Evolutionary conservation across 2,329 filamentous ascomycete species (phyloP).

Genomic region (Monosporascus sp.): DNA sequence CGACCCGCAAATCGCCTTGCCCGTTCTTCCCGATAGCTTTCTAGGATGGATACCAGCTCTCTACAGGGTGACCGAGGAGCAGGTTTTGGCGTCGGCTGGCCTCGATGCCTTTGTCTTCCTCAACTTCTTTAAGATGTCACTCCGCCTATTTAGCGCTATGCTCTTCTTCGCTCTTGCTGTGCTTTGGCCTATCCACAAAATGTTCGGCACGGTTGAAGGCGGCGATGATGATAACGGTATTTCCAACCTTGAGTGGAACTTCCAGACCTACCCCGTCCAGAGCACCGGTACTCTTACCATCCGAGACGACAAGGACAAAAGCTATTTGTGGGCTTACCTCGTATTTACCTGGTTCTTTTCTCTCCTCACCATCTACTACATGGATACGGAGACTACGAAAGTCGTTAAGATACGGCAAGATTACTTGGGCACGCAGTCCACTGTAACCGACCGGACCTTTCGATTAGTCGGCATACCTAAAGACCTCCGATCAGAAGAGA

Average conservation of each 20-base stretch:
- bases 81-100: slow-evolving; percentile 83
- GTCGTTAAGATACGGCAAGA: slow-evolving; percentile 84
- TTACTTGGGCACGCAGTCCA: slow-evolving; percentile 88
- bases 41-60: slow-evolving; percentile 91
- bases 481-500: slow-evolving; percentile 72
- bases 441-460: slow-evolving; percentile 93
- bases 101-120: slow-evolving; percentile 96
- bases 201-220: slow-evolving; percentile 40
- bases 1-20: slow-evolving; percentile 55
- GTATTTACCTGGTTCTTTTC: slow-evolving; percentile 95
- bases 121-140: slow-evolving; percentile 92
- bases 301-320: slow-evolving; percentile 18
- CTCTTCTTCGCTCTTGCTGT: slow-evolving; percentile 76
- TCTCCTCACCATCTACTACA: slow-evolving; percentile 71
- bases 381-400: slow-evolving; percentile 75
- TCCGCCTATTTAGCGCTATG: slow-evolving; percentile 73
- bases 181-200: slow-evolving; percentile 79
- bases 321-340: slow-evolving; percentile 87
- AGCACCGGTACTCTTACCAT: background rate
- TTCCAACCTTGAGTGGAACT: background rate
- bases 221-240: background rate
- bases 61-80: slow-evolving; percentile 79
- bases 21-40: slow-evolving; percentile 74
- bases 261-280: background rate
- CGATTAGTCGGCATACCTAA: slow-evolving; percentile 81